Evolutionary conservation across 1,139 yeast species (phyloP), one percentile per base, ranked within the genome.

Genomic region (Trichomonascaceae sp.): DNA sequence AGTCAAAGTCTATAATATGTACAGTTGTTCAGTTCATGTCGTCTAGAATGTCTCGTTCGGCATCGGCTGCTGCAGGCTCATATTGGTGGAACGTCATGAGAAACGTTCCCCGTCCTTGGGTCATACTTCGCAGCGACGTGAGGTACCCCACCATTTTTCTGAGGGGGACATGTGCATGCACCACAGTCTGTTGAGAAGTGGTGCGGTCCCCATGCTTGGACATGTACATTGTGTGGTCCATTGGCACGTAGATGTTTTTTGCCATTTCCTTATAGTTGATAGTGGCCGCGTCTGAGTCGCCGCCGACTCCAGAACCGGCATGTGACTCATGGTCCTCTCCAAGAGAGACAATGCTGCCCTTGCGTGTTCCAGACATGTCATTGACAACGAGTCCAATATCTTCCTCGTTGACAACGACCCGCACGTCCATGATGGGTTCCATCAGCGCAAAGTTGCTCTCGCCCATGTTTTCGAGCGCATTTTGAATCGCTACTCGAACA

Each of bases 61-160:
- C 33, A 25, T 36, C 39, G 26, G 40, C 37, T 16, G 39, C 23
- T 4, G 28, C 44, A 5, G 27, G 30, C 44, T 74, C 73, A 78
- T 84, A 85, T 2, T 85, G 81, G 33, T 65, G 57, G 44, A 77
- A 80, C 15, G 71, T 68, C 93, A 85, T 81, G 42, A 75, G 74
- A 51, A 81, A 84, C 1, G 76, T 71, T 2, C 92, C 94, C 34
- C 94, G 65, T 1, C 98, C 98, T 50, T 84, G 87, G 1, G 97
- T 87, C 47, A 85, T 62, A 27, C 93, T 76, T 48, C 97, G 62
- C 31, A 89, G 60, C 38, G 71, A 74, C 4, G 76, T 74, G 36
- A 84, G 66, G 51, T 89, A 89, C 1, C 96, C 94, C 36, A 87
- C 71, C 95, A 89, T 85, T 43, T 79, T 93, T 42, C 77, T 68